A percentile compares a stretch with the other conserved stretches of the same genome.
Evolutionary conservation across 1,139 yeast genomes (phyloP).

Genomic region (Candida freyschussii): DNA sequence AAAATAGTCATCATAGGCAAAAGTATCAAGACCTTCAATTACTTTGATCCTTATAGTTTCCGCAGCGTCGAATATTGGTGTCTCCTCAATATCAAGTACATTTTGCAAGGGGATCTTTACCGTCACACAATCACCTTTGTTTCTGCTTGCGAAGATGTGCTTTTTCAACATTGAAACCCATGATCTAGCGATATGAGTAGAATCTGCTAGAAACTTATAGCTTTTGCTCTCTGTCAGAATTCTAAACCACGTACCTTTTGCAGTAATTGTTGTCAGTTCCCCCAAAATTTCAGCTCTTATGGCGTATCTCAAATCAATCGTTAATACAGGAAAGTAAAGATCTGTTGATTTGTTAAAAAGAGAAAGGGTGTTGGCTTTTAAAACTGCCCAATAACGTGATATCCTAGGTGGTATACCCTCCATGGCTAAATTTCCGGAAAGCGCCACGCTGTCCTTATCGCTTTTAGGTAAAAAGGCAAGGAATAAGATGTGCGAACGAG

Average conservation of each 20-base stretch:
- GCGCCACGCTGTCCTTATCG: slow-evolving; percentile 22
- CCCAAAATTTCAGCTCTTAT: slow-evolving; percentile 51
- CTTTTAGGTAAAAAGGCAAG: slow-evolving; percentile 75
- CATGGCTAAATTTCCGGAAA: slow-evolving; percentile 30
- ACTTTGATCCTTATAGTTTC: slow-evolving; percentile 43
- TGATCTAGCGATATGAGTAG: slow-evolving; percentile 62
- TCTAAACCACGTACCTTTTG: slow-evolving; percentile 40
- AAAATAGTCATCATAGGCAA: slow-evolving; percentile 60
- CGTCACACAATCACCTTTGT: slow-evolving; percentile 67
- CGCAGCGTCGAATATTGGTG: slow-evolving; percentile 44
- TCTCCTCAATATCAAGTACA: slow-evolving; percentile 57
- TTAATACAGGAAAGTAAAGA: slow-evolving; percentile 72
- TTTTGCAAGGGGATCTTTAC: slow-evolving; percentile 71
- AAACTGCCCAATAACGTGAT: slow-evolving; percentile 69
- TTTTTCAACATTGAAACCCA: slow-evolving; percentile 79
- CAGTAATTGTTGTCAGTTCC: slow-evolving; percentile 11
- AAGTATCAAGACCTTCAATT: slow-evolving; percentile 45
- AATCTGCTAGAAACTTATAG: slow-evolving; percentile 70
- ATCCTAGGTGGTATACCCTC: slow-evolving; percentile 19
- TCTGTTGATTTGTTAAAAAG: slow-evolving; percentile 71
- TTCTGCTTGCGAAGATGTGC: slow-evolving; percentile 68
- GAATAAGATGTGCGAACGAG: slow-evolving; percentile 60
- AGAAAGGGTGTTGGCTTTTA: slow-evolving; percentile 64
- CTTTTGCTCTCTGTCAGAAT: slow-evolving; percentile 54
- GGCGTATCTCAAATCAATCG: slow-evolving; percentile 68